Conservation (phyloP, 176 grass and related monocot species). For the Rhynchospora tenuis region DNA sequence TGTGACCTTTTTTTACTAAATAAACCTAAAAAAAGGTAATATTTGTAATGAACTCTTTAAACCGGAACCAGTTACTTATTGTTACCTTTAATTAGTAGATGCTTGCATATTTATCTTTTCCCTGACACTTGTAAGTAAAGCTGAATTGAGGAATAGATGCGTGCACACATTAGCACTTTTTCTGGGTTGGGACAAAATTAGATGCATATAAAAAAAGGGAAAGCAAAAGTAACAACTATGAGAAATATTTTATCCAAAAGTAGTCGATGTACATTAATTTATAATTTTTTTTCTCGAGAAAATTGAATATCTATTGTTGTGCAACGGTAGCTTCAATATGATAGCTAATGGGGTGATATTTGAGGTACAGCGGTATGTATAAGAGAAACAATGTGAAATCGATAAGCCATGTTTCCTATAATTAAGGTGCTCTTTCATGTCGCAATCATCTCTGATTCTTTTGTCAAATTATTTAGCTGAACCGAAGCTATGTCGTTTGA, state of each 20-base stretch:
- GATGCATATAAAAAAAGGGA: not conserved
- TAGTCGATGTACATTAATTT: not conserved
- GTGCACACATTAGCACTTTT: not conserved
- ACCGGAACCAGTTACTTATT: not conserved
- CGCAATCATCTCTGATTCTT: not conserved
- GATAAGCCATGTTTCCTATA: not conserved
- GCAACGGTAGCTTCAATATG: too few relatives aligned
- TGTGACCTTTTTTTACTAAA: not conserved
- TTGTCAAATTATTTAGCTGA: not conserved
- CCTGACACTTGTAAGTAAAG: conserved; percentile 25
- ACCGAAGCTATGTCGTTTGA: not conserved
- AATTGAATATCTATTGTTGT: too few relatives aligned
- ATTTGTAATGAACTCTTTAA: conserved; percentile 2
- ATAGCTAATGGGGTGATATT: too few relatives aligned
- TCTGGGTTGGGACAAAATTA: not conserved
- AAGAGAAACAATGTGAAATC: too few relatives aligned
- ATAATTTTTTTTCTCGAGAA: too few relatives aligned
- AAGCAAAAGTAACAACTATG: not conserved
- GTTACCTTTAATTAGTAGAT: conserved; percentile 7
- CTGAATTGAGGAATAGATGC: conserved; percentile 23
- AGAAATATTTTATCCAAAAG: not conserved
- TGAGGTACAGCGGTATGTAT: too few relatives aligned
- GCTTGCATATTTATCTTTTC: conserved; percentile 19
- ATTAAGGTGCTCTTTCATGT: not conserved
- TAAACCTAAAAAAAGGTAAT: not conserved